phyloP scores from a whole-genome alignment of 2,329 filamentous ascomycete species.

The Nemania abortiva region DNA sequence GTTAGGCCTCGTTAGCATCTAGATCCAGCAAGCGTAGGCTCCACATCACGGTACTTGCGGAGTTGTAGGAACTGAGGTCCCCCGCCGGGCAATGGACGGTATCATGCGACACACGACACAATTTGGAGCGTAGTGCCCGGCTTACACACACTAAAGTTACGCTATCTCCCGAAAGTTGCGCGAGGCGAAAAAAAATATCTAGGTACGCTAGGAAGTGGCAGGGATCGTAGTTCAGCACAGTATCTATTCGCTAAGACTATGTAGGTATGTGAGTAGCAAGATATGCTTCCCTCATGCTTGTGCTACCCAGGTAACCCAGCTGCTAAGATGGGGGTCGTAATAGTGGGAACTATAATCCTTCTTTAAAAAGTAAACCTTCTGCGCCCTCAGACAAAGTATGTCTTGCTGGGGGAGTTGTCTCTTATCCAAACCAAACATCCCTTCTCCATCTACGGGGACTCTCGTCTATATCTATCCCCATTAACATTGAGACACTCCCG shows the following conservation, averaged over 20 bases:
- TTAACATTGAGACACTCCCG: neutral
- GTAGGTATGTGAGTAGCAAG: neutral
- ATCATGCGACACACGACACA: slow-evolving; percentile 6
- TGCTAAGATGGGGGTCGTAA: slow-evolving; percentile 1
- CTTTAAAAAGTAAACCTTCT: slow-evolving; percentile 16
- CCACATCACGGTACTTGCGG: slow-evolving; percentile 16
- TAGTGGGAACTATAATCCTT: slow-evolving; percentile 20
- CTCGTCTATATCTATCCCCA: neutral
- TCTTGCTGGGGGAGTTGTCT: slow-evolving; percentile 9
- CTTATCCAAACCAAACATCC: neutral
- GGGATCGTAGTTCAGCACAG: neutral
- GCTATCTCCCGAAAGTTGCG: neutral
- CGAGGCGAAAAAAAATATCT: neutral
- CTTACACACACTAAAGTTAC: neutral
- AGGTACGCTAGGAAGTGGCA: neutral
- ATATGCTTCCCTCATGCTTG: neutral
- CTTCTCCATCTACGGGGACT: neutral
- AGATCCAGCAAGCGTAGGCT: slow-evolving; percentile 17
- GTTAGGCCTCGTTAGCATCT: slow-evolving; percentile 19
- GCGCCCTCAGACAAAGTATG: slow-evolving; percentile 17
- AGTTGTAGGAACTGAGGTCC: slow-evolving; percentile 24
- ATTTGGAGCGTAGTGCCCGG: neutral
- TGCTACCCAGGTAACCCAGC: neutral
- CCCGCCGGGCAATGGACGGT: slow-evolving; percentile 2
- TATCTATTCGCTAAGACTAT: neutral